Conservation (phyloP, 768 basidiomycete genomes). For the Suillus hirtellus region DNA sequence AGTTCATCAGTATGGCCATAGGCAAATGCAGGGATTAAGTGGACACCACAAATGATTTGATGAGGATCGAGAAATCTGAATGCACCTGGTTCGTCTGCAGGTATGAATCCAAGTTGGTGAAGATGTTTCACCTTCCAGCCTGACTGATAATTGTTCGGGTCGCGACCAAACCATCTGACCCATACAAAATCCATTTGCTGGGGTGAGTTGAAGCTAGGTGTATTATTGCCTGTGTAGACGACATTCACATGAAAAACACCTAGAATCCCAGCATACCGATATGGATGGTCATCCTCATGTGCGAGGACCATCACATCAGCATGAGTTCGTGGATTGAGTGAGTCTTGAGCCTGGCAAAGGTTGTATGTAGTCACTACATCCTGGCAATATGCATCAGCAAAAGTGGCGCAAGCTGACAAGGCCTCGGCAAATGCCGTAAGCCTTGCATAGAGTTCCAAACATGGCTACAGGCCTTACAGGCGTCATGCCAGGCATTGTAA, state of each 20-base stretch:
- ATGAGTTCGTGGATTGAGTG: constrained; percentile 36
- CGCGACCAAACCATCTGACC: no score
- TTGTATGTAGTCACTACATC: constrained; percentile 36
- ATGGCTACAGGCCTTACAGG: not conserved
- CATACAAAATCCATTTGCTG: no score
- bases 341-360: constrained; percentile 34
- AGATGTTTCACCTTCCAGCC: not conserved
- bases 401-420: not conserved
- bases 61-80: not conserved
- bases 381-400: no score
- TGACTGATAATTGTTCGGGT: not conserved
- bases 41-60: constrained; percentile 35
- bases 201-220: no score
- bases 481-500: not conserved
- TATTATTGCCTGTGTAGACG: no score
- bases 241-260: no score
- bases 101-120: not conserved
- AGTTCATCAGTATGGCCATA: constrained; percentile 18
- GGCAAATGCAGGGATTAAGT: constrained; percentile 43
- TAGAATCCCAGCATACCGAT: no score
- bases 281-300: no score
- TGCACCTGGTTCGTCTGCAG: not conserved
- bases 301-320: not conserved
- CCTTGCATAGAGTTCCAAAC: not conserved
- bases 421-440: not conserved